Percentiles rank a stretch among this genome's conserved stretches.
These are phyloP conservation scores for Sarcodon sp. DNA, from an alignment of 768 basidiomycete genomes.

Conservation along the genomic window DNA sequence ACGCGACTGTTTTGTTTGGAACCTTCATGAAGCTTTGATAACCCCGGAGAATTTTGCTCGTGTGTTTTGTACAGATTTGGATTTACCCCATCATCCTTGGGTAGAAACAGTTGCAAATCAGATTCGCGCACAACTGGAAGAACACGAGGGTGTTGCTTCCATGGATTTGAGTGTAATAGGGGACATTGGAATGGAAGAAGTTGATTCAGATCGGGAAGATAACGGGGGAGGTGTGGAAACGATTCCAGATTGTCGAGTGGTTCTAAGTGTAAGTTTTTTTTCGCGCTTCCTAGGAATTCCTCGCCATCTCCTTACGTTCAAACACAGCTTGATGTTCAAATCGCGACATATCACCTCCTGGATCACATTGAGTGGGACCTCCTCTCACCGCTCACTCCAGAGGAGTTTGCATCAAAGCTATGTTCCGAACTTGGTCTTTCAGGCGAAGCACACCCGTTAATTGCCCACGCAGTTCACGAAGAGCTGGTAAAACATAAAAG, in stretches of 20 bases:
- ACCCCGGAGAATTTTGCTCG: constrained; percentile 77
- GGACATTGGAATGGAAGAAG: constrained; percentile 24
- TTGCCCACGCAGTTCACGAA: constrained; percentile 90
- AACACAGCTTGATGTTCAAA: constrained; percentile 87
- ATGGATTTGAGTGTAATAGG: constrained; percentile 62
- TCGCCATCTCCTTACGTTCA: background rate
- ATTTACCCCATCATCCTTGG: constrained; percentile 55
- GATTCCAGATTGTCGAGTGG: constrained; percentile 67
- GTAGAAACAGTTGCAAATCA: constrained; percentile 72
- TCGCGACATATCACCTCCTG: constrained; percentile 79
- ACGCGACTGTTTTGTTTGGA: constrained; percentile 95
- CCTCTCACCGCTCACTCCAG: constrained; percentile 83
- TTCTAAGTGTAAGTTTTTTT: constrained; percentile 49
- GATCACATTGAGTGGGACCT: constrained; percentile 99
- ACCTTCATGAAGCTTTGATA: constrained; percentile 77
- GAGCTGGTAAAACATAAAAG: constrained; percentile 93
- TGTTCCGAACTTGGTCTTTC: constrained; percentile 80
- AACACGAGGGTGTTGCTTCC: constrained; percentile 70
- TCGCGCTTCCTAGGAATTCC: constrained; percentile 1
- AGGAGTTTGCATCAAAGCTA: constrained; percentile 68
- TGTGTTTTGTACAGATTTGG: constrained; percentile 82
- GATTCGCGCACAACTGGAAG: constrained; percentile 86
- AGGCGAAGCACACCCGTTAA: constrained; percentile 78
- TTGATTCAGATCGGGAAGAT: constrained; percentile 17
- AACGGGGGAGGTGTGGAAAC: constrained; percentile 30